Evolutionary conservation across 2,329 filamentous ascomycete genomes (phyloP).

Genomic region (Penicillium sp.): DNA sequence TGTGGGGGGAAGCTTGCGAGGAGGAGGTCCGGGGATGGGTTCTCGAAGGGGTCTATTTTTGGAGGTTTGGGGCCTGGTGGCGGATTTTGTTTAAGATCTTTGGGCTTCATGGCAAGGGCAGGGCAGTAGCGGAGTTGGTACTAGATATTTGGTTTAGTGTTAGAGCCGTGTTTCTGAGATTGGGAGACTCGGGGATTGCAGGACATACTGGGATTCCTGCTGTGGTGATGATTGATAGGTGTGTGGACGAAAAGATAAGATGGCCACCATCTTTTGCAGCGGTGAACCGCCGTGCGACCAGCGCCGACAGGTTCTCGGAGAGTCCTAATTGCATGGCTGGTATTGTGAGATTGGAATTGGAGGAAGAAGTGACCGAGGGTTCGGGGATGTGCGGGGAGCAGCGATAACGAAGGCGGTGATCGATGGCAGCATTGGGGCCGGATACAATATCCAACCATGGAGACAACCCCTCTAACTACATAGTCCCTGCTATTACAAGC

Average conservation of each 20-base stretch:
- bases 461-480: neutral
- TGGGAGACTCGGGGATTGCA: neutral
- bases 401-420: conserved; percentile 13
- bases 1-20: conserved; percentile 47
- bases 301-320: conserved; percentile 42
- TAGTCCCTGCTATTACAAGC: too few relatives aligned
- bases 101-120: conserved; percentile 53
- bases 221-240: conserved; percentile 45
- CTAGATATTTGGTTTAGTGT: conserved; percentile 32
- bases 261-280: conserved; percentile 46
- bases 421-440: neutral
- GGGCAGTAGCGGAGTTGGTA: conserved; percentile 58
- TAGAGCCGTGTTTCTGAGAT: neutral
- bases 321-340: conserved; percentile 45
- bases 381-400: conserved; percentile 13
- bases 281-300: conserved; percentile 45
- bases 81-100: conserved; percentile 31
- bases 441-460: neutral
- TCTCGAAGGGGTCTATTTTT: conserved; percentile 53
- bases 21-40: conserved; percentile 51
- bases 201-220: conserved; percentile 44
- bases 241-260: conserved; percentile 49
- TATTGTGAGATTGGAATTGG: conserved; percentile 5
- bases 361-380: conserved; percentile 18
- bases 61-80: conserved; percentile 27